Percentiles rank a stretch among this genome's conserved stretches.
These are phyloP conservation scores for Favolaschia claudopus DNA, from an alignment of 768 basidiomycete genomes.

Conservation along the genomic window DNA sequence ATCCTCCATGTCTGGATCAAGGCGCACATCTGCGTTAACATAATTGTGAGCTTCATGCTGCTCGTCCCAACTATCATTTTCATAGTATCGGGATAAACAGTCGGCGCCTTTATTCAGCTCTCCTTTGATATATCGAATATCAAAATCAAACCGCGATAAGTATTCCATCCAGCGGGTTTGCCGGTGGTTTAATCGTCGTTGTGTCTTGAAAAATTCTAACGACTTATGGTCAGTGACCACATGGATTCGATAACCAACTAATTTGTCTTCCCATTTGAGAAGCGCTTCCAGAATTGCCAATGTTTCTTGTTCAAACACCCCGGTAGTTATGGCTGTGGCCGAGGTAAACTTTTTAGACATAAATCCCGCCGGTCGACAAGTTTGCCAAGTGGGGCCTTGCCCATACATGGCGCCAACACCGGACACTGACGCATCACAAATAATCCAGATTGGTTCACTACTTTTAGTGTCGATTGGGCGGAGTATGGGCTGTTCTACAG, in stretches of 20 bases:
- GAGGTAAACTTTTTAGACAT: constrained; percentile 4
- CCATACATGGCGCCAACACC: too few species aligned
- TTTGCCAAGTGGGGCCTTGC: constrained; percentile 33
- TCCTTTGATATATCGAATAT: constrained; percentile 20
- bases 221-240: constrained; percentile 31
- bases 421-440: too few species aligned
- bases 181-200: constrained; percentile 23
- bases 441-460: neutral
- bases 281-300: constrained; percentile 34
- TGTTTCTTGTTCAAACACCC: constrained; percentile 34
- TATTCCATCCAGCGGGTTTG: constrained; percentile 41
- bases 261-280: constrained; percentile 41
- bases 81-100: constrained; percentile 38
- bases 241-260: constrained; percentile 34
- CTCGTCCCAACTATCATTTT: constrained; percentile 30
- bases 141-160: constrained; percentile 35
- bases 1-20: neutral
- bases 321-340: constrained; percentile 39
- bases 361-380: constrained; percentile 34
- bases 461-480: neutral
- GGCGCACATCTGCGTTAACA: neutral
- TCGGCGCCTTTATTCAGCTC: constrained; percentile 26
- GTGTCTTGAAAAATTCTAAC: constrained; percentile 24
- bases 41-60: neutral
- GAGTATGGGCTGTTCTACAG: neutral